Evolutionary conservation across 805 yeast genomes (phyloP), one percentile per base, ranked within the genome.

Genomic region (Candida vaughaniae): DNA sequence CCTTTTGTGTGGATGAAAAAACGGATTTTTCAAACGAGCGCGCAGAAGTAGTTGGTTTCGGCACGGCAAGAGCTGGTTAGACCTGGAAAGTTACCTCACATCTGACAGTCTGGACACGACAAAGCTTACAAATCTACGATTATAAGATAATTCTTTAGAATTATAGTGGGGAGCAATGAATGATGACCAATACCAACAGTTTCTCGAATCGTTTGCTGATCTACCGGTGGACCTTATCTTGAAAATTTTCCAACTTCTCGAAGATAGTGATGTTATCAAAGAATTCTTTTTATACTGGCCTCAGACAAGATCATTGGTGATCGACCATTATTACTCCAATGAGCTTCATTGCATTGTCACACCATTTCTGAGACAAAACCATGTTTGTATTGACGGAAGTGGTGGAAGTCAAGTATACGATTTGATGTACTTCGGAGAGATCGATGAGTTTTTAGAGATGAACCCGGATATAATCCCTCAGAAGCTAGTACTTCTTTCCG

Each of bases 341-440:
- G 69, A 65, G 26, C 17, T 65, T 6, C 69, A 64, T 36, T 56
- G 64, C 18, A 46, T 61, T 2, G 43, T 65, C 8, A 47, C 61
- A 7, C 69, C 70, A 3, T 31, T 28, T 19, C 17, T 26, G 9
- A 35, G 18, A 36, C 48, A 35, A 37, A 35, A 22, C 28, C 45
- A 36, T 35, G 39, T 29, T n/a, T 33, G 36, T 22, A 22, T 32
- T 19, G 36, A 38, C 17, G 40, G 42, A 11, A 29, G 15, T 18
- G 25, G 28, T 6, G 27, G 25, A 12, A 30, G 35, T 14, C 38
- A 37, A 8, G 31, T 48, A 2, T 35, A 35, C 22, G 53, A 47
- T 30, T 49, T 65, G 16, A 41, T 39, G 19, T 53, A 56, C 11
- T 61, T 33, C 37, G 60, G 55, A 15, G 63, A 60, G 32, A 59